Conservation (phyloP, 495 filamentous ascomycete genomes). For the Elasticomyces elasticus region DNA sequence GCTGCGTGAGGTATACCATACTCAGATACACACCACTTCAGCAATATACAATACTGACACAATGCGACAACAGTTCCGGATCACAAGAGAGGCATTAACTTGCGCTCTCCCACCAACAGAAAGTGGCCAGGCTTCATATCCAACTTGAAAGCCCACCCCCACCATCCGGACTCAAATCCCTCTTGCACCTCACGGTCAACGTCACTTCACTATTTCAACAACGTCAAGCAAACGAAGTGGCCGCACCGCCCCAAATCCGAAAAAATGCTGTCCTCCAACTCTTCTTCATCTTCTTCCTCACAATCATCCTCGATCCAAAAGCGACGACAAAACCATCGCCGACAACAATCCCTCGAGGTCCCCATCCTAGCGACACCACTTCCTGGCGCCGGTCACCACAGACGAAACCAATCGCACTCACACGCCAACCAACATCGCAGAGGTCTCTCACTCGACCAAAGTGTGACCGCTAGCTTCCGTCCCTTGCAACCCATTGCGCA, state of each 20-base stretch:
- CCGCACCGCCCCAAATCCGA: too few species aligned
- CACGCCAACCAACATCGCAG: slow-evolving; percentile 56
- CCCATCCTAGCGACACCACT: slow-evolving; percentile 21
- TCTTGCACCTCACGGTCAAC: slow-evolving; percentile 14
- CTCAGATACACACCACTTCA: background rate
- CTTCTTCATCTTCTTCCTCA: too few species aligned
- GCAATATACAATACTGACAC: background rate
- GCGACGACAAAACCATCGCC: slow-evolving; percentile 67
- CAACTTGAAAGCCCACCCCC: too few species aligned
- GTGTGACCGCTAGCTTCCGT: slow-evolving; percentile 31
- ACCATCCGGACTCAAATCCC: slow-evolving; percentile 16
- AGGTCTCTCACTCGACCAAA: slow-evolving; percentile 69
- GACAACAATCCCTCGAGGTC: slow-evolving; percentile 66
- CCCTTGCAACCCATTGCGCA: slow-evolving; percentile 33
- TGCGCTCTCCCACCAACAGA: background rate
- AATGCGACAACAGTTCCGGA: slow-evolving; percentile 4
- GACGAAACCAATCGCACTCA: slow-evolving; percentile 40
- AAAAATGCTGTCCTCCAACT: slow-evolving; percentile 74
- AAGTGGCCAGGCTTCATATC: slow-evolving; percentile 8
- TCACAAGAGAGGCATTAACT: slow-evolving; percentile 17
- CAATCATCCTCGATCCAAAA: slow-evolving; percentile 54
- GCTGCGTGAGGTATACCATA: slow-evolving; percentile 58
- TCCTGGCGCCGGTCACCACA: slow-evolving; percentile 57
- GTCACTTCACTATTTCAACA: slow-evolving; percentile 2
- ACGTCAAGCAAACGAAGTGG: background rate